A percentile compares a stretch with the other conserved stretches of the same genome.
Evolutionary conservation across 2,329 filamentous ascomycete genomes (phyloP).

Genomic region (Neurospora crassa): DNA sequence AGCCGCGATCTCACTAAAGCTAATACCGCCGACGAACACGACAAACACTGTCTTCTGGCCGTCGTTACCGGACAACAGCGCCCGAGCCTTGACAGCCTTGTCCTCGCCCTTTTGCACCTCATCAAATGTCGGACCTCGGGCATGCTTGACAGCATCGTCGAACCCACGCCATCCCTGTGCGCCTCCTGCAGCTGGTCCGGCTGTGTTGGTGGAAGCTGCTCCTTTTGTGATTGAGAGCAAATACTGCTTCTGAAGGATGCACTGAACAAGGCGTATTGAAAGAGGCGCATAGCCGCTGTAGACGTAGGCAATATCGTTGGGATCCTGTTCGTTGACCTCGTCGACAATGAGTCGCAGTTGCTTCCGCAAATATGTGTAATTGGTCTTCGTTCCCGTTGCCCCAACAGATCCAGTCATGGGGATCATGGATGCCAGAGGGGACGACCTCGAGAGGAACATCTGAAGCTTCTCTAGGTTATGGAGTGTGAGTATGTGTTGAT

Average conservation of each 20-base stretch:
- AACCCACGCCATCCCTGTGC: constrained; percentile 87
- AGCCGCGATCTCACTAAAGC: constrained; percentile 91
- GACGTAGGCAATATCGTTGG: constrained; percentile 93
- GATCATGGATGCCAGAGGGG: constrained; percentile 71
- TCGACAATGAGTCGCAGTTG: constrained; percentile 84
- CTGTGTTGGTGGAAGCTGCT: constrained; percentile 38
- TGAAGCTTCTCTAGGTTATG: constrained; percentile 82
- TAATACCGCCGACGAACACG: constrained; percentile 97
- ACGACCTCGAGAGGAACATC: constrained; percentile 68
- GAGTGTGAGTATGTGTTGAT: constrained; percentile 87
- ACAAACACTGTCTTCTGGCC: constrained; percentile 82
- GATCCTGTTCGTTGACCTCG: constrained; percentile 90
- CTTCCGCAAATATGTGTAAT: constrained; percentile 83
- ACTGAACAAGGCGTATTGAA: constrained; percentile 84
- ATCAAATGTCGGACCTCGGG: constrained; percentile 82
- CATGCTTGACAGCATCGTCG: constrained; percentile 82
- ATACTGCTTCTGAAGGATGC: constrained; percentile 83
- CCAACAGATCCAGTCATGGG: constrained; percentile 56
- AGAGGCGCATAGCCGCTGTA: constrained; percentile 96
- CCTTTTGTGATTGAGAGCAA: constrained; percentile 62
- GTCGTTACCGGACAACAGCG: constrained; percentile 66
- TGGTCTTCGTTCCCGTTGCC: constrained; percentile 62
- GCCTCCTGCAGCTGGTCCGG: constrained; percentile 41
- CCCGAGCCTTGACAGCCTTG: constrained; percentile 79
- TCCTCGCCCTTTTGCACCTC: constrained; percentile 87